Conservation (phyloP, 257 asterid genomes). For the Penstemon barbatus region DNA sequence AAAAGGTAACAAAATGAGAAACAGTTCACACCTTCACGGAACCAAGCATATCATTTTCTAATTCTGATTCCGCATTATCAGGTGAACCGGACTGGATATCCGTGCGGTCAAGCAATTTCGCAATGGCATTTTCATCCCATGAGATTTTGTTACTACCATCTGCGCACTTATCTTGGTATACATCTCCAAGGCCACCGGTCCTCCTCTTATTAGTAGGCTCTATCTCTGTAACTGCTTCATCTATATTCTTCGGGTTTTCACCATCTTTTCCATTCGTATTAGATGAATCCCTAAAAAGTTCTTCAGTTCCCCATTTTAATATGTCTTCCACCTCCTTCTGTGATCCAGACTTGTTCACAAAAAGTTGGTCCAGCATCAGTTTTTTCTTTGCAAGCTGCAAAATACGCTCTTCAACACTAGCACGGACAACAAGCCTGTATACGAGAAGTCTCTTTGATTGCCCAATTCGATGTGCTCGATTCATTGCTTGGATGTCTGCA, state of each 20-base stretch:
- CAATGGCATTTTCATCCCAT: constrained; percentile 89
- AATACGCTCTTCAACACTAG: constrained; percentile 98
- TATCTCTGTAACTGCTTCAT: constrained; percentile 50
- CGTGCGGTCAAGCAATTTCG: constrained; percentile 91
- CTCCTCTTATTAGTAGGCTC: constrained; percentile 71
- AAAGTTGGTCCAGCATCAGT: constrained; percentile 96
- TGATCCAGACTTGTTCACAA: constrained; percentile 91
- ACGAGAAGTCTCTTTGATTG: constrained; percentile 93
- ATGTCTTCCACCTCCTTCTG: constrained; percentile 97
- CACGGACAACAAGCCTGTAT: constrained; percentile 96
- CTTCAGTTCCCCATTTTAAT: constrained; percentile 96
- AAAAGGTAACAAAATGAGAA: constrained; percentile 24
- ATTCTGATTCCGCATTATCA: constrained; percentile 70
- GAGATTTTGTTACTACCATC: constrained; percentile 68
- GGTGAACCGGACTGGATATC: constrained; percentile 65
- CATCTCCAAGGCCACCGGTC: constrained; percentile 96
- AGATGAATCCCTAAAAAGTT: constrained; percentile 81
- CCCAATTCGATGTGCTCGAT: constrained; percentile 96
- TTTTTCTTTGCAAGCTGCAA: constrained; percentile 98
- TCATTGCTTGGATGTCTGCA: constrained; percentile 99
- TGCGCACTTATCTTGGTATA: constrained; percentile 85
- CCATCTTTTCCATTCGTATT: constrained; percentile 51
- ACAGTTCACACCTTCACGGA: constrained; percentile 69
- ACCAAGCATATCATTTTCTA: constrained; percentile 92
- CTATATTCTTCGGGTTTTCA: constrained; percentile 52